Evolutionary conservation across 305 asterid genomes (phyloP).

Genomic region (Withania somnifera): DNA sequence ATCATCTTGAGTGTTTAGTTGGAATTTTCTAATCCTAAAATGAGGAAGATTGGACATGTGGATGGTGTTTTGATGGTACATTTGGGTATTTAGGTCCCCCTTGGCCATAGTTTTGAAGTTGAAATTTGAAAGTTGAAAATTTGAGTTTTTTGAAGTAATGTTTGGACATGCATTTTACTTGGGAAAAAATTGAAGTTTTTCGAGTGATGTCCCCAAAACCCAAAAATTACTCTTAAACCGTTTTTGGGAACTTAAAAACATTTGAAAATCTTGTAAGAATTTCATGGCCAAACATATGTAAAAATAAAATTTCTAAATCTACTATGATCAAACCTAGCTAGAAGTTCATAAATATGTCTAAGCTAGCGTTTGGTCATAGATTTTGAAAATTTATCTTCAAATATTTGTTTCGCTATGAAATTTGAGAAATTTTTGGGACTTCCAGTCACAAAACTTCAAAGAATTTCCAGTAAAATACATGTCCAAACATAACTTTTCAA

Average conservation of each 20-base stretch:
- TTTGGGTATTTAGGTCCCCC: neutral
- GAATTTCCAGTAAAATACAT: no score
- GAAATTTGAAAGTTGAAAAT: neutral
- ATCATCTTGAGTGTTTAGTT: neutral
- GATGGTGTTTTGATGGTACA: neutral
- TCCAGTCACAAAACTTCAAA: no score
- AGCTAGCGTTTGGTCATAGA: no score
- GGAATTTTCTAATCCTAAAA: neutral
- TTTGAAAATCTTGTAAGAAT: no score
- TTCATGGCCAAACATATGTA: neutral
- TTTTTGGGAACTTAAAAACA: neutral
- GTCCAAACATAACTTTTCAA: no score
- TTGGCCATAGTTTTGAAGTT: neutral
- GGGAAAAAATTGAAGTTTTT: neutral
- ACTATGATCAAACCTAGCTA: neutral
- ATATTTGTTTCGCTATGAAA: no score
- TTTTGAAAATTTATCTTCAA: no score
- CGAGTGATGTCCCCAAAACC: neutral
- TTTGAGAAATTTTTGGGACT: no score
- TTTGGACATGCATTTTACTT: neutral
- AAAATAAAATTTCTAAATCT: neutral
- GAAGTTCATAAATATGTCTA: neutral
- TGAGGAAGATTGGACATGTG: neutral
- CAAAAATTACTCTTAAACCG: neutral
- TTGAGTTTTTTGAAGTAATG: neutral